Evolutionary conservation across 352 stramenopile species (phyloP), one percentile per base, ranked within the genome.

Genomic region (Globisporangium recalcitrans): DNA sequence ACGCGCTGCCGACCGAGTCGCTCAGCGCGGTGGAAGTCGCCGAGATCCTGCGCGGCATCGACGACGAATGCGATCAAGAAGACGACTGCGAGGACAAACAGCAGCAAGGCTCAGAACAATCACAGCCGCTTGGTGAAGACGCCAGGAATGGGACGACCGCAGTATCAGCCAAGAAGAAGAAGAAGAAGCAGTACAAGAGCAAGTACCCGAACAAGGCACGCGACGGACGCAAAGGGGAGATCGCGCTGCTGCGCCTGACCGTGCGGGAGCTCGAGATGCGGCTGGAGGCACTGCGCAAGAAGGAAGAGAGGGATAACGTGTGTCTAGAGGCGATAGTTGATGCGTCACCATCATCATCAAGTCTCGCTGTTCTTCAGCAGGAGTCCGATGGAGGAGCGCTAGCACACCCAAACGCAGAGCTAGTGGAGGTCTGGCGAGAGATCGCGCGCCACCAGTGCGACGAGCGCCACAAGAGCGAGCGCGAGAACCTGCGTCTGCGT

Each of bases 401-500:
- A 40, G 4, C 34, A 14, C 11, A 19, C 34, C 34, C n/a, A 19
- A 40, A 48, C 53, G 8, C 29, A 5, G n/a, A 13, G 10, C n/a
- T 49, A 16, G n/a, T 24, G 5, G 21, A 52, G 0, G 48, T 63
- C 19, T 65, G 60, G 60, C 38, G 51, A 31, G 60, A 47, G 29
- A 38, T 60, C 16, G 42, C 44, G 19, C 19, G 31, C 0, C 60
- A 53, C 16, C 60, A 65, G 31, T 36, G 38, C 1, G 27, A 26
- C 10, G 32, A 46, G 47, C 62, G 48, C 6, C 21, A 13, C 21
- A 11, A 21, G n/a, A 52, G 69, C 14, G 74, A 86, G 55, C 68
- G 66, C 8, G 74, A 88, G 67, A 85, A 85, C 53, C 64, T 70
- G 4, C 73, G 73, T 4, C 69, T 88, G 16, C 83, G 80, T 44